These are phyloP conservation scores for Ceratobasidium sp. DNA, from an alignment of 1,284 basidiomycete genomes.

Conservation along the genomic window DNA sequence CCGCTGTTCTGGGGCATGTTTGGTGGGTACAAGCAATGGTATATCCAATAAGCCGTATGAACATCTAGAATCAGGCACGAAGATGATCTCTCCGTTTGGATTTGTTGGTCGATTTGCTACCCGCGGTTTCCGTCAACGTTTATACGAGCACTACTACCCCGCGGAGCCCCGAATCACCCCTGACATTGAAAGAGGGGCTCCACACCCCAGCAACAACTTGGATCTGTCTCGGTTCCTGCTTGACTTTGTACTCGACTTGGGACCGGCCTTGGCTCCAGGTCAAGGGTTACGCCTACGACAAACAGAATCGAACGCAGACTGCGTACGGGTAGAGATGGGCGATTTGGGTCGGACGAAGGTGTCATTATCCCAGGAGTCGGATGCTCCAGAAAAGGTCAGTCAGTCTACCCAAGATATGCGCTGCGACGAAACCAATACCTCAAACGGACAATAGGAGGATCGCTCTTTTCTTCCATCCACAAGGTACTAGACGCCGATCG, in stretches of 20 bases:
- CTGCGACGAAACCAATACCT: too few relatives aligned
- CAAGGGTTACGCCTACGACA: too few relatives aligned
- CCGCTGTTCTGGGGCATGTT: conserved; percentile 14
- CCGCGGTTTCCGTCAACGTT: neutral
- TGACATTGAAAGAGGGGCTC: neutral
- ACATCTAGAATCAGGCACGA: neutral
- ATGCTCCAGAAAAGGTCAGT: too few relatives aligned
- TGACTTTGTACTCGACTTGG: conserved; percentile 10
- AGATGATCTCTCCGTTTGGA: conserved; percentile 2
- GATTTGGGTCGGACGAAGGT: too few relatives aligned
- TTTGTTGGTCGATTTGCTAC: neutral
- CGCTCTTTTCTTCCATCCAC: too few relatives aligned
- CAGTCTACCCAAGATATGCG: too few relatives aligned
- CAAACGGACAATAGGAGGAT: too few relatives aligned
- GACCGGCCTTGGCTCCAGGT: neutral
- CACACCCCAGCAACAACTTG: neutral
- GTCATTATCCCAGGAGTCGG: too few relatives aligned
- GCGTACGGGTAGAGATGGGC: too few relatives aligned
- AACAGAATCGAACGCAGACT: too few relatives aligned
- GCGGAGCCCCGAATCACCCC: neutral
- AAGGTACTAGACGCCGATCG: too few relatives aligned
- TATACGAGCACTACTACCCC: neutral
- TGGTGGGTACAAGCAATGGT: neutral
- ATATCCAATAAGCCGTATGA: neutral
- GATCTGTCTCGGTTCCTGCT: neutral